These are phyloP conservation scores for Kalmusia sp. DNA, from an alignment of 2,329 filamentous ascomycete genomes.

Conservation along the genomic window DNA sequence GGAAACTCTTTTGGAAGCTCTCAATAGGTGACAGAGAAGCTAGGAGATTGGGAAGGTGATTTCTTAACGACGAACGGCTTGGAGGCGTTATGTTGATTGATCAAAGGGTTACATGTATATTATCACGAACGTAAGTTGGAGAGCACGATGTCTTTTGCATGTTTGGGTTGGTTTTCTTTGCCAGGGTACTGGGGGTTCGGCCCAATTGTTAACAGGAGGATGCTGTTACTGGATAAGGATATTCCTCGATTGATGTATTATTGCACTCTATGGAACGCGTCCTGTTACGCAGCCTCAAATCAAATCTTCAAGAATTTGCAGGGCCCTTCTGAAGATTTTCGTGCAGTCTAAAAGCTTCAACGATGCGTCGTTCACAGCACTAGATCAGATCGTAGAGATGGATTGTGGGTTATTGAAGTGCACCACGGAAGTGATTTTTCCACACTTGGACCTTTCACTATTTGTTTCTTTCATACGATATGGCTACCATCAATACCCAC, in stretches of 20 bases:
- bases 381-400: no score
- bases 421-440: no score
- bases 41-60: not conserved
- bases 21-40: not conserved
- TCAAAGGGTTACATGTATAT: not conserved
- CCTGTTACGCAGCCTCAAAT: not conserved
- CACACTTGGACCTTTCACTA: no score
- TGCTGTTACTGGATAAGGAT: slow-evolving; percentile 2
- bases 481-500: slow-evolving; percentile 29
- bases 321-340: no score
- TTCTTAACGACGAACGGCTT: not conserved
- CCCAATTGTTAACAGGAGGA: no score
- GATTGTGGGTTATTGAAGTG: no score
- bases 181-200: no score
- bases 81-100: not conserved
- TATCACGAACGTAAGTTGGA: not conserved
- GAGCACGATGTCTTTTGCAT: not conserved
- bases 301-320: no score
- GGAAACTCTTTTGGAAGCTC: slow-evolving; percentile 3
- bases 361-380: no score
- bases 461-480: no score
- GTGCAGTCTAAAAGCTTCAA: no score
- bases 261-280: not conserved
- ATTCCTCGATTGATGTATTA: not conserved
- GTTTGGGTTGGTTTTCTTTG: no score